Base-by-base conservation (phyloP, 768 basidiomycete species). In the Pilatotrama ljubarskyi region DNA sequence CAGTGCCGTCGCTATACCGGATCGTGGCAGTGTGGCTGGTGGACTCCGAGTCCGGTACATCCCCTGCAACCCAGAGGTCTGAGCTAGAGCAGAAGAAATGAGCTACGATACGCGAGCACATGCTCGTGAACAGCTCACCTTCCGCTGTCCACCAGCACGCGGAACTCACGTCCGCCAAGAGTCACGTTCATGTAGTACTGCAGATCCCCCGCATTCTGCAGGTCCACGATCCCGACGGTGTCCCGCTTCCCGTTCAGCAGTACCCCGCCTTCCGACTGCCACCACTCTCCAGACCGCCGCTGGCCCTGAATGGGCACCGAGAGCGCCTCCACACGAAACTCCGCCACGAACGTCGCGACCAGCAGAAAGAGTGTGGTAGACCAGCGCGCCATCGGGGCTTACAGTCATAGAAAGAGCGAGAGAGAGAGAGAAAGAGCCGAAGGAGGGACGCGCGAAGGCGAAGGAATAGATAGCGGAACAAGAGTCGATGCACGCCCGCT, bases 141-240 rank as follows among this genome's bases (percentile, higher is more conserved):
- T 37, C 74, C 74, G 7, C 73, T 74, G 53, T 75, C 74, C n/a
- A 73, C 61, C 10, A 71, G 64, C 29, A 72, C 70, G 10, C 61
- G 48, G 48, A 70, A 63, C 35, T 44, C 43, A 36, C 59, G 61
- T 35, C 68, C 72, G 38, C 65, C 65, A 24, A 74, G 59, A 10
- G 71, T 70, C 38, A 75, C 48, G 50, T 73, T 69, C 22, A 66
- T 65, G 50, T 58, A 67, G 54, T 74, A 74, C 49, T 67, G 64
- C 49, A 72, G 46, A 49, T 73, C 71, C 5, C 58, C 56, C 25
- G 48, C 36, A 57, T 72, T 65, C 26, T 48, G 47, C n/a, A 54
- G 37, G 46, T 66, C 49, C 40, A 61, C 51, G 11, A 57, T 40
- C 32, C 60, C 47, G 51, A 51, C 37, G 52, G 20, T 22, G 18